A percentile compares a stretch with the other conserved stretches of the same genome.
Evolutionary conservation across 2,329 filamentous ascomycete genomes (phyloP).

Genomic region (Mollisiaceae sp.): DNA sequence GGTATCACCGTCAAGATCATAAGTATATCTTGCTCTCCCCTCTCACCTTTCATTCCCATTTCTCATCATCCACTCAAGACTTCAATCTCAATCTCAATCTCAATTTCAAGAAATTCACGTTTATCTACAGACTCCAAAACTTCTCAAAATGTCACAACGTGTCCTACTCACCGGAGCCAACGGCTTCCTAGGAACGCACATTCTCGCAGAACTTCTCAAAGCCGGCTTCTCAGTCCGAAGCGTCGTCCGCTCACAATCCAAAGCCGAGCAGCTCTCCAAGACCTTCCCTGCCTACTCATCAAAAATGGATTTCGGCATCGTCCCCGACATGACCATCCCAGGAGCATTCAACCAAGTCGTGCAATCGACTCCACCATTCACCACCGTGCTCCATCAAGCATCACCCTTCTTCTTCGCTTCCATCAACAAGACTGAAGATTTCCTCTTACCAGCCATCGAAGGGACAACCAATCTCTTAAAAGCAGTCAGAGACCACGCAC

Average conservation of each 20-base stretch:
- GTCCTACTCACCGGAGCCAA: conserved; percentile 43
- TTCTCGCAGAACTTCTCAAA: conserved; percentile 38
- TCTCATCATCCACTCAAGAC: not conserved
- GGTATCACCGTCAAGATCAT: not conserved
- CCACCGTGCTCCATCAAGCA: conserved; percentile 69
- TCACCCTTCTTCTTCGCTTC: conserved; percentile 51
- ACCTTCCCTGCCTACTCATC: conserved; percentile 40
- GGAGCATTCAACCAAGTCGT: conserved; percentile 54
- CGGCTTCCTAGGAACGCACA: conserved; percentile 39
- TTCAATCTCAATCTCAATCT: not conserved
- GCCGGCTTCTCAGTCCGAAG: conserved; percentile 36
- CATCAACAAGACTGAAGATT: conserved; percentile 39
- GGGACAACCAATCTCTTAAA: conserved; percentile 73
- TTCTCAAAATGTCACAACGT: conserved; percentile 35
- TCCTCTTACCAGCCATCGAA: conserved; percentile 59
- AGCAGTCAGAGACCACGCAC: conserved; percentile 64
- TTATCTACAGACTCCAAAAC: not conserved
- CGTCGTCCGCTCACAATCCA: conserved; percentile 35
- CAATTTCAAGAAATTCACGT: not conserved
- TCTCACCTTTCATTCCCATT: not conserved
- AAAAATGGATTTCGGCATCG: conserved; percentile 40
- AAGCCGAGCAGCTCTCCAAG: conserved; percentile 35
- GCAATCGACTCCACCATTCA: conserved; percentile 60
- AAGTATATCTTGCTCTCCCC: conserved; percentile 2
- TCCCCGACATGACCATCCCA: conserved; percentile 34